Base-by-base conservation (phyloP, 176 grass and related monocot species). In the Bolboschoenus planiculmis region DNA sequence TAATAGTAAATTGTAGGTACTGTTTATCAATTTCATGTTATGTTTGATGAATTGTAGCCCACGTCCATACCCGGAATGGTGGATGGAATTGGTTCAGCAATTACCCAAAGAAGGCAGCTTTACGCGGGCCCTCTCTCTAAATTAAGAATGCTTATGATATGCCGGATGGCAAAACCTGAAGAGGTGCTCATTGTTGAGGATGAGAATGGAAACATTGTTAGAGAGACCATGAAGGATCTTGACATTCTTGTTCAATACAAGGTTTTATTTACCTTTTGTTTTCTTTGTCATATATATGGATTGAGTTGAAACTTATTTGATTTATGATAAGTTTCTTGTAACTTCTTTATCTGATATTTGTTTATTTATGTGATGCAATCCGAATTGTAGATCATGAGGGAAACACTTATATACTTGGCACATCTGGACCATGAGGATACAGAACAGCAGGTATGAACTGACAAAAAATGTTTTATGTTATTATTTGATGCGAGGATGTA, bases 241-340 rank as follows among this genome's bases (percentile, higher is more conserved):
- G 97, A 99, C 72, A 93, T 99, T 79, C 97, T 99, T 80, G 97
- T 99, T 73, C 97, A 99, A 57, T 99, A 99, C 83, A 99, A 99
- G 93, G 97, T 99, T 74, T 67, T 76, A 87, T 86, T 23, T 15
- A 2, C 61, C n/a, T n/a, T 10, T 1, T 31, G 5, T 79, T 43
- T 89, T 58, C 23, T 33, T 71, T 61, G 60, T n/a, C 58, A 37
- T 77, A 13, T 76, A 50, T 15, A n/a, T n/a, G 80, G 62, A 23
- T 33, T 78, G 6, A 75, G 9, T 24, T 76, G 35, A 81, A 65
- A 43, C 43, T 87, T 62, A 36, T 60, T 85, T 40, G 16, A 63
- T 74, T 71, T 76, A 81, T 6, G 8, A 86, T 29, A 31, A 50
- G 54, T 55, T 15, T 37, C 3, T n/a, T 48, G 43, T 29, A 76